Conservation (phyloP, 139 green algal species). For the Chlamydomonas eustigma region DNA sequence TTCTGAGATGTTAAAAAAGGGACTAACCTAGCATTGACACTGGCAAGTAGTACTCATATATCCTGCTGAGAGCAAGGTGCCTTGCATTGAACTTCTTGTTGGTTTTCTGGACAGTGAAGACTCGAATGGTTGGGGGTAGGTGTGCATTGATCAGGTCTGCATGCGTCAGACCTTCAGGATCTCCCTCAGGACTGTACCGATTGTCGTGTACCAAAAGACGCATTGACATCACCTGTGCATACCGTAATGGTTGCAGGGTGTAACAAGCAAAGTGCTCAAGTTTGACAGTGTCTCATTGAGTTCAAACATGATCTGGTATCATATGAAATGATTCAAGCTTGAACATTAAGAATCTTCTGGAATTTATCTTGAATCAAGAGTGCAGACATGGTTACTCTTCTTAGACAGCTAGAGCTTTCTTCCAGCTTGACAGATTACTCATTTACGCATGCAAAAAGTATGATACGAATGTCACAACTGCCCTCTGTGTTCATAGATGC, state of each 20-base stretch:
- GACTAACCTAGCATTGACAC: conserved; percentile 13
- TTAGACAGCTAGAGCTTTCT: no score
- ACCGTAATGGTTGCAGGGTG: no score
- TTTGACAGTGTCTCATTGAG: background rate
- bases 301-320: background rate
- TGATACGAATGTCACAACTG: background rate
- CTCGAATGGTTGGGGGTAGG: conserved; percentile 68
- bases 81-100: conserved; percentile 79
- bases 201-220: conserved; percentile 34
- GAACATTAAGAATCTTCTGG: no score
- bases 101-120: conserved; percentile 65
- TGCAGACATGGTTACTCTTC: background rate
- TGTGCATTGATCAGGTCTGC: conserved; percentile 74
- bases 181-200: conserved; percentile 4
- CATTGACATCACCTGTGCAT: conserved; percentile 39
- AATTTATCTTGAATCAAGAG: background rate
- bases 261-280: background rate
- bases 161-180: conserved; percentile 8
- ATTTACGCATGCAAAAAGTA: background rate
- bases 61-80: conserved; percentile 67
- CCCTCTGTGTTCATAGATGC: background rate
- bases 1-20: no score
- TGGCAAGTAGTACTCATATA: conserved; percentile 96
- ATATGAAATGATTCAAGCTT: background rate
- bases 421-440: no score